A percentile compares a stretch with the other conserved stretches of the same genome.
Conservation (phyloP, 2,329 filamentous ascomycete genomes). For the Ascochyta lentis region DNA sequence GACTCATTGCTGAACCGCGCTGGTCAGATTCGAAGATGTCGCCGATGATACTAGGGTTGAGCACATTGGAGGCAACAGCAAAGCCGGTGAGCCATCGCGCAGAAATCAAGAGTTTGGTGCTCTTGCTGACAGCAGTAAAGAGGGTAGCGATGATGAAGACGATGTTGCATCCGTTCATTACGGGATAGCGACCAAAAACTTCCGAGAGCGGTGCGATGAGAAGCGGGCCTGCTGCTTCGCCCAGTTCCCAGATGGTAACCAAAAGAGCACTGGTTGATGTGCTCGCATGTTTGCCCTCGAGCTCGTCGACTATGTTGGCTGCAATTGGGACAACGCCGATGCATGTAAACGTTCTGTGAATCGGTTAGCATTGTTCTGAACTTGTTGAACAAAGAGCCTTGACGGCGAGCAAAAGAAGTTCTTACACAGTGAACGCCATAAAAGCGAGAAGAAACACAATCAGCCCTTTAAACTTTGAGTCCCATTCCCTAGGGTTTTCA, state of each 20-base stretch:
- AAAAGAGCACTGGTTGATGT: slow-evolving; percentile 38
- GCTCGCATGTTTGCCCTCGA: slow-evolving; percentile 33
- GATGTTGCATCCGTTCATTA: slow-evolving; percentile 48
- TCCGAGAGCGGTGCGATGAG: slow-evolving; percentile 46
- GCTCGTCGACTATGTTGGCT: slow-evolving; percentile 39
- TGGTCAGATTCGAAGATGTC: slow-evolving; percentile 67
- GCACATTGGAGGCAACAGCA: slow-evolving; percentile 59
- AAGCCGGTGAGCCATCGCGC: slow-evolving; percentile 54
- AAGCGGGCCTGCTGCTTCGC: slow-evolving; percentile 45
- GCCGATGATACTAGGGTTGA: slow-evolving; percentile 69
- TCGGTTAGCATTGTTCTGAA: slow-evolving; percentile 15
- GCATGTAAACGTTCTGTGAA: slow-evolving; percentile 46
- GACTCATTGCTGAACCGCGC: slow-evolving; percentile 64
- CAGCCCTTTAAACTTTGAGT: slow-evolving; percentile 38
- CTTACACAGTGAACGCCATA: slow-evolving; percentile 47
- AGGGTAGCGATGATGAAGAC: slow-evolving; percentile 55
- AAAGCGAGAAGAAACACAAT: slow-evolving; percentile 43
- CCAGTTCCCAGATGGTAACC: slow-evolving; percentile 48
- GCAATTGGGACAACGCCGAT: slow-evolving; percentile 48
- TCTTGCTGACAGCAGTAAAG: slow-evolving; percentile 49
- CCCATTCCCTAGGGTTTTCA: slow-evolving; percentile 44
- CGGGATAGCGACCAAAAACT: slow-evolving; percentile 41
- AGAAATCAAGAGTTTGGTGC: slow-evolving; percentile 49
- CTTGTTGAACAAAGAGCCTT: not conserved
- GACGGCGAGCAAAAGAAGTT: not conserved